These are phyloP conservation scores for Erysimum cheiri DNA, from an alignment of 441 rosid species.

Conservation along the genomic window DNA sequence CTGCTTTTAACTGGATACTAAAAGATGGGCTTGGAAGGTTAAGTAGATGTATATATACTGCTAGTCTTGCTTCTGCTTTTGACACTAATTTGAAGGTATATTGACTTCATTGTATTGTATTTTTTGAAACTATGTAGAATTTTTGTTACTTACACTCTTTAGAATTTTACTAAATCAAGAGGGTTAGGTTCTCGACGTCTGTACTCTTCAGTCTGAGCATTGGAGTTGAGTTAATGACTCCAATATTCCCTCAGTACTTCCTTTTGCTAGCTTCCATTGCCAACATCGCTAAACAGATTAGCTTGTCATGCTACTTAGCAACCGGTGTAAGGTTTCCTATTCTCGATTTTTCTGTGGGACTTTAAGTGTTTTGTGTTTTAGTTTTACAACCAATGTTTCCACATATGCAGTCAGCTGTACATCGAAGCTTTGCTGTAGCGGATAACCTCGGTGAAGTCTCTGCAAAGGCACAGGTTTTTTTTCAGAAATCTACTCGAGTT, in stretches of 20 bases:
- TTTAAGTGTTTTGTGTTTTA: background rate
- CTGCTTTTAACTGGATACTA: slow-evolving; percentile 92
- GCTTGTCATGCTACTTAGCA: slow-evolving; percentile 82
- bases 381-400: background rate
- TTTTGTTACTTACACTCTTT: slow-evolving; percentile 3
- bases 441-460: slow-evolving; percentile 98
- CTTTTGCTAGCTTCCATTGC: slow-evolving; percentile 87
- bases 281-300: slow-evolving; percentile 88
- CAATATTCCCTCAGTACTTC: slow-evolving; percentile 76
- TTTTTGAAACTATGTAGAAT: background rate
- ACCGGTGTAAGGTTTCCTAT: slow-evolving; percentile 72
- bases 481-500: background rate
- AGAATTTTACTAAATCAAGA: slow-evolving; percentile 43
- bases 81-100: slow-evolving; percentile 92
- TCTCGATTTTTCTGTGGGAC: background rate
- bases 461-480: slow-evolving; percentile 78
- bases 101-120: background rate
- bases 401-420: slow-evolving; percentile 70
- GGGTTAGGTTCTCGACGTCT: slow-evolving; percentile 91
- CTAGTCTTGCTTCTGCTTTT: slow-evolving; percentile 86
- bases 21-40: slow-evolving; percentile 94
- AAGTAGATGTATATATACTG: slow-evolving; percentile 91
- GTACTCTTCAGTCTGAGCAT: slow-evolving; percentile 86
- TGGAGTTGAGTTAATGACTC: slow-evolving; percentile 92
- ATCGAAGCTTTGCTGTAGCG: slow-evolving; percentile 90